Evolutionary conservation across 164 flowering plant species (phyloP), one percentile per base, ranked within the genome.

Genomic region (Saururus chinensis): DNA sequence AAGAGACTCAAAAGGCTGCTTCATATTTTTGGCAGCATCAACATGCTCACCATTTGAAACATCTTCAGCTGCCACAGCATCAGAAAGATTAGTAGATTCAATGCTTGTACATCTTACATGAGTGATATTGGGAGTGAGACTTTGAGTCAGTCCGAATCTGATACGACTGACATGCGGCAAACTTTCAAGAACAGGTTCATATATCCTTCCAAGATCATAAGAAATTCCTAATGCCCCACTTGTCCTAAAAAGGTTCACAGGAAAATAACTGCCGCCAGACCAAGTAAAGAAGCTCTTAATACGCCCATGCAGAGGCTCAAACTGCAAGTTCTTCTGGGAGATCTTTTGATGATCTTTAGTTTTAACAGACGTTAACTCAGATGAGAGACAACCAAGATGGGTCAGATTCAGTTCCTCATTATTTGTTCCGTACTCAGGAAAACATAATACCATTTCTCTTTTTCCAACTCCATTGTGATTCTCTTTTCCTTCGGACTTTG

Each of bases 181-280:
- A 66, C 62, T 48, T 70, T 68, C 53, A 51, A 51, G 1, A 60
- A 74, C 70, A 61, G 71, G 26, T 45, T 40, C 70, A 74, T 82
- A 80, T 25, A 72, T 65, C n/a, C 70, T 66, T 25, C 65, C 65
- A 55, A 80, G 51, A 60, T 77, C 75, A 71, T 57, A 71, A 22
- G 77, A 70, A 24, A 75, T 60, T 58, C 77, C 73, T 45, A 17
- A 69, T 30, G 72, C 73, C 68, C 58, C 68, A 58, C 65, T 67
- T 26, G 61, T 68, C 56, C 71, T 69, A 62, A 59, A 74, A 20
- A 61, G 57, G 13, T 64, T 75, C 14, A 40, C 61, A 56, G 63
- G 55, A 53, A 20, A 57, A 51, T 35, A 37, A 26, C 62, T 51
- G 59, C 66, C 61, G 59, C 63, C 64, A 37, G 41, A 67, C 79